Percentiles rank a stretch among this genome's conserved stretches.
phyloP scores from a whole-genome alignment of 2,329 filamentous ascomycete species.

The Tolypocladium guangdongense region DNA sequence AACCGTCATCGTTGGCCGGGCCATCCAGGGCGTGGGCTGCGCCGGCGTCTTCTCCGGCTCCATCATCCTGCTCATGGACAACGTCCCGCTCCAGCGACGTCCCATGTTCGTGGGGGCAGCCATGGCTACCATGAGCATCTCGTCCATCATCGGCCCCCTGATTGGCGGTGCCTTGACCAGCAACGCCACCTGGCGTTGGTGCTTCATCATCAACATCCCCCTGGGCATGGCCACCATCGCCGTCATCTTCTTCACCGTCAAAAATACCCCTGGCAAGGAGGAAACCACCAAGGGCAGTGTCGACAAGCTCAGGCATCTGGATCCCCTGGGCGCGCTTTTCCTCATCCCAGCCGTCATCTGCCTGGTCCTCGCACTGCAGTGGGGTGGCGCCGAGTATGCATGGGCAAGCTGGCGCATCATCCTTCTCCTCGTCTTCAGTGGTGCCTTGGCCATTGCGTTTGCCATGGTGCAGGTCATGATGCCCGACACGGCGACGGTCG shows the following conservation, averaged over 20 bases:
- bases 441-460: conserved; percentile 11
- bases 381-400: conserved; percentile 28
- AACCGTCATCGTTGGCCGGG: conserved; percentile 26
- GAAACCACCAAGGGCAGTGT: background rate
- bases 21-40: conserved; percentile 23
- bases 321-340: conserved; percentile 10
- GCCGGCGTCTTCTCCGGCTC: conserved; percentile 24
- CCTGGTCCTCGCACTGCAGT: conserved; percentile 28
- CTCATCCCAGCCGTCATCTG: conserved; percentile 10
- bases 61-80: conserved; percentile 6
- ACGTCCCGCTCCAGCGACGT: background rate
- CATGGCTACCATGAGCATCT: conserved; percentile 1
- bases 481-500: conserved; percentile 22
- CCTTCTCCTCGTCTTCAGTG: conserved; percentile 20
- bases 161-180: conserved; percentile 13
- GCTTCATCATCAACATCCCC: conserved; percentile 18
- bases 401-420: conserved; percentile 32
- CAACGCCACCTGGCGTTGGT: conserved; percentile 16
- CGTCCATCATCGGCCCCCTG: conserved; percentile 11
- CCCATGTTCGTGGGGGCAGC: conserved; percentile 1
- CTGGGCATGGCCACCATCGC: conserved; percentile 15
- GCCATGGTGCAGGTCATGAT: conserved; percentile 20
- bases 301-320: conserved; percentile 10
- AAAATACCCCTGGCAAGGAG: background rate
- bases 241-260: conserved; percentile 10